Evolutionary conservation across 1,284 basidiomycete genomes (phyloP), one percentile per base, ranked within the genome.

Genomic region (Tilletia indica): DNA sequence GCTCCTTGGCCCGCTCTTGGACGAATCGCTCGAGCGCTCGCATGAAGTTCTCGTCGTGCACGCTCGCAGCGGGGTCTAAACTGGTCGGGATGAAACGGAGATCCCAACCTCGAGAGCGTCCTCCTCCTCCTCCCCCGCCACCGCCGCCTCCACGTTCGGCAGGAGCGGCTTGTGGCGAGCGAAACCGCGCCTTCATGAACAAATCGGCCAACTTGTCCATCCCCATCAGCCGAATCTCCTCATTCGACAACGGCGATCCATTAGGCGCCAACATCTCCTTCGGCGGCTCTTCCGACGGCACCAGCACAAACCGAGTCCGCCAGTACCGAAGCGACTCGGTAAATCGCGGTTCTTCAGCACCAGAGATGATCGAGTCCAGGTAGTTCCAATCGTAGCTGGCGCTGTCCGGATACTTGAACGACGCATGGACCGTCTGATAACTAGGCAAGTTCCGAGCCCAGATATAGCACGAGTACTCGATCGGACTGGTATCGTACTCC

Each of bases 231-330:
- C 93, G 90, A 19, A 91, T 90, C 85, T 98, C 95, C 82, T 95
- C 92, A 45, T 93, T 91, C 77, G 91, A 90, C 45, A 84, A 72
- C 39, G 75, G 72, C 70, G 83, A 85, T 47, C 83, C 81, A 63
- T 80, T 74, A 2, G 76, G 73, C 34, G 77, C 80, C 68, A 71
- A 75, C 80, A 76, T 85, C 67, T 73, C 78, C 71, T 93, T 88
- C 73, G 89, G 92, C 47, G 88, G 87, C 71, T 90, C 91, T 11
- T 89, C 88, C 0, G 92, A 91, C 0, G 96, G 96, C 64, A 98
- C 92, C 21, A 99, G 89, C 34, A 98, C 89, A 82, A 97, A 97
- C n/a, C 95, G 89, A 0, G 94, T 97, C 5, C 95, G 89, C 93
- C 95, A 98, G 82, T 96, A 97, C 19, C 76, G 75, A 67, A 78